phyloP scores from a whole-genome alignment of 2,329 filamentous ascomycete species.

The Thermoascus crustaceus region DNA sequence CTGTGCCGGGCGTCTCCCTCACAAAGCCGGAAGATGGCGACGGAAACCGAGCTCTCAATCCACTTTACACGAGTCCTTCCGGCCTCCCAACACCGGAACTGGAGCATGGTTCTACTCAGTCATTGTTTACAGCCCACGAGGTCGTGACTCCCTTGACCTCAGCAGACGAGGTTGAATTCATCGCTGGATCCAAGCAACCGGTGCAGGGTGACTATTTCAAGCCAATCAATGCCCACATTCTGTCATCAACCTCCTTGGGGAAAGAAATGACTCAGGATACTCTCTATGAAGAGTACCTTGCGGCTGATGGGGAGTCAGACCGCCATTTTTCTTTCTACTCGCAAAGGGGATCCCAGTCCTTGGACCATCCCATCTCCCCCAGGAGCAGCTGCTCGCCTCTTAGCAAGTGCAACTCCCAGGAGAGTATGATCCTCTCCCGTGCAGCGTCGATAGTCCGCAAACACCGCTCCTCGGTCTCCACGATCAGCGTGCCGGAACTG shows the following conservation, averaged over 20 bases:
- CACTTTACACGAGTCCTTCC: constrained; percentile 18
- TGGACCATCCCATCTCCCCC: constrained; percentile 30
- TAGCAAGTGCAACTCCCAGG: constrained; percentile 50
- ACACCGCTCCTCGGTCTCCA: constrained; percentile 40
- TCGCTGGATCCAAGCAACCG: constrained; percentile 10
- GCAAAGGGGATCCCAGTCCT: constrained; percentile 33
- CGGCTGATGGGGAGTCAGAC: constrained; percentile 39
- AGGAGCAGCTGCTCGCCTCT: constrained; percentile 45
- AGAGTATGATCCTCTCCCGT: constrained; percentile 47
- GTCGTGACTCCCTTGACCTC: constrained; percentile 24
- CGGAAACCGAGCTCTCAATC: constrained; percentile 11
- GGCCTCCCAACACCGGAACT: constrained; percentile 24
- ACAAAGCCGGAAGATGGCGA: constrained; percentile 8
- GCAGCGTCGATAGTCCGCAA: constrained; percentile 40
- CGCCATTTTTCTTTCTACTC: constrained; percentile 40
- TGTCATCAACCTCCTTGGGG: constrained; percentile 21
- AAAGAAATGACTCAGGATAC: constrained; percentile 27
- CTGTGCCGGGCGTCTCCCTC: constrained; percentile 11
- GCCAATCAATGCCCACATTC: constrained; percentile 22
- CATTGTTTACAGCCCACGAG: constrained; percentile 17
- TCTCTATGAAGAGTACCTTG: constrained; percentile 34
- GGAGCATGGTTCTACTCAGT: constrained; percentile 25
- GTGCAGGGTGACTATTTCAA: constrained; percentile 23
- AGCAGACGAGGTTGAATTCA: constrained; percentile 20
- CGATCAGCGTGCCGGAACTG: constrained; percentile 38